Conservation (phyloP, 2,329 filamentous ascomycete species). For the Nemania sp. region DNA sequence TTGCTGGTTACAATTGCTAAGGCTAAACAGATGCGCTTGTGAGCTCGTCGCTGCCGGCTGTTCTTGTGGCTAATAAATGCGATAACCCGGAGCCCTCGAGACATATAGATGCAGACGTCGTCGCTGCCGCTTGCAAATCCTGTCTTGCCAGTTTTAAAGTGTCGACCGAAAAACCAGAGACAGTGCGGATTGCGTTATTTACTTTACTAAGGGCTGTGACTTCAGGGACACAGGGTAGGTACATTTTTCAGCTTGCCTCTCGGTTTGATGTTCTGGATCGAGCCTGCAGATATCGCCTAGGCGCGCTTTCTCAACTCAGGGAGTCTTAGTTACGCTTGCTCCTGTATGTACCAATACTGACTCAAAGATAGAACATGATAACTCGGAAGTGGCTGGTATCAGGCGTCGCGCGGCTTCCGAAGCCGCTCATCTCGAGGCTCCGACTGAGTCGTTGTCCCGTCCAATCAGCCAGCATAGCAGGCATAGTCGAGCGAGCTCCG, state of each 20-base stretch:
- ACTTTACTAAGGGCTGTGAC: constrained; percentile 75
- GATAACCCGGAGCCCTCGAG: constrained; percentile 73
- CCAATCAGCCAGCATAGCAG: constrained; percentile 65
- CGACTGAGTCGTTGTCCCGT: constrained; percentile 53
- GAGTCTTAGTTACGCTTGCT: too few relatives aligned
- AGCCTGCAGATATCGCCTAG: too few relatives aligned
- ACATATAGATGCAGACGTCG: constrained; percentile 69
- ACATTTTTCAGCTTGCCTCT: neutral
- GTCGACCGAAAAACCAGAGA: constrained; percentile 70
- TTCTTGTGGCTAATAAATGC: constrained; percentile 88
- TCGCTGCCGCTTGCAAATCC: constrained; percentile 66
- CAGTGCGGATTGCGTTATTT: constrained; percentile 74
- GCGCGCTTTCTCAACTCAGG: too few relatives aligned
- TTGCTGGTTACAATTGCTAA: constrained; percentile 21
- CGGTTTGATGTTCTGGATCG: neutral
- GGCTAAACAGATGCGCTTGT: constrained; percentile 68
- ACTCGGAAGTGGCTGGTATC: constrained; percentile 47
- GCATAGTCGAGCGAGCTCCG: constrained; percentile 72
- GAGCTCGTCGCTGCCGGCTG: constrained; percentile 72
- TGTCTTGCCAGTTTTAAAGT: constrained; percentile 75
- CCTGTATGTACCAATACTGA: neutral
- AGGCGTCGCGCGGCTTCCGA: constrained; percentile 64
- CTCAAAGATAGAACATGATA: constrained; percentile 38
- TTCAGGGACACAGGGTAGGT: constrained; percentile 68
- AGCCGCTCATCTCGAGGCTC: constrained; percentile 59